phyloP scores from a whole-genome alignment of 352 stramenopile genomes.

The Globisporangium carolinianum region DNA sequence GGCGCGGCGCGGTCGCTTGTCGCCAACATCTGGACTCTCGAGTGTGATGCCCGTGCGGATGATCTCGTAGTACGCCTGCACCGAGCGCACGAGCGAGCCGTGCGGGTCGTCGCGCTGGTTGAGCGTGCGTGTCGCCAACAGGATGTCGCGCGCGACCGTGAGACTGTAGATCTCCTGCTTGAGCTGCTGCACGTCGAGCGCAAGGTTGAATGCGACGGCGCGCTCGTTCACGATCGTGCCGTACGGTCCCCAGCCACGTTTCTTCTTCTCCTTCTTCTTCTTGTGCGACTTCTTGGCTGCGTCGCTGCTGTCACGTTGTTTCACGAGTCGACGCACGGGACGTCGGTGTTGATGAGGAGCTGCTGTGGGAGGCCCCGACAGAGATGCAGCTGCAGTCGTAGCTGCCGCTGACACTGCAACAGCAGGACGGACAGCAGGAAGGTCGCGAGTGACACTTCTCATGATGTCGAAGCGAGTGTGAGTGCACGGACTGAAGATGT shows the following conservation, averaged over 20 bases:
- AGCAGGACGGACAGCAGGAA: too few relatives aligned
- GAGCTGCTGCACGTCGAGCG: constrained; percentile 24
- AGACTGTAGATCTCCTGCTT: constrained; percentile 27
- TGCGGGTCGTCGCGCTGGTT: constrained; percentile 15
- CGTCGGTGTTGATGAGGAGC: not conserved
- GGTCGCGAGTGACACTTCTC: too few relatives aligned
- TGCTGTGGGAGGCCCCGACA: too few relatives aligned
- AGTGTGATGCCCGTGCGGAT: constrained; percentile 17
- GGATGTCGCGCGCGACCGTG: constrained; percentile 16
- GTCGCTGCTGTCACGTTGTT: not conserved
- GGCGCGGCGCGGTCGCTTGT: constrained; percentile 12
- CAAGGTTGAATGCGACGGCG: constrained; percentile 19
- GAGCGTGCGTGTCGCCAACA: constrained; percentile 15
- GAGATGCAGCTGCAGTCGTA: too few relatives aligned
- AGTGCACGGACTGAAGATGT: too few relatives aligned
- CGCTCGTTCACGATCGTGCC: constrained; percentile 14
- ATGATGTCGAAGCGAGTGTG: too few relatives aligned
- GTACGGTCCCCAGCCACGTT: constrained; percentile 7
- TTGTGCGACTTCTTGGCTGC: too few relatives aligned
- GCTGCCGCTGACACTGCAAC: too few relatives aligned
- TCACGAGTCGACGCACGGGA: not conserved
- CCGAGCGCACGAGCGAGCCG: constrained; percentile 21
- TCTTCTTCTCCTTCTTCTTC: constrained; percentile 7
- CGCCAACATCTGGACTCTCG: constrained; percentile 6
- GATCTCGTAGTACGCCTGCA: constrained; percentile 20